phyloP scores from a whole-genome alignment of 1,139 yeast genomes.

The Hemisphaericaspora xylofermentans region DNA sequence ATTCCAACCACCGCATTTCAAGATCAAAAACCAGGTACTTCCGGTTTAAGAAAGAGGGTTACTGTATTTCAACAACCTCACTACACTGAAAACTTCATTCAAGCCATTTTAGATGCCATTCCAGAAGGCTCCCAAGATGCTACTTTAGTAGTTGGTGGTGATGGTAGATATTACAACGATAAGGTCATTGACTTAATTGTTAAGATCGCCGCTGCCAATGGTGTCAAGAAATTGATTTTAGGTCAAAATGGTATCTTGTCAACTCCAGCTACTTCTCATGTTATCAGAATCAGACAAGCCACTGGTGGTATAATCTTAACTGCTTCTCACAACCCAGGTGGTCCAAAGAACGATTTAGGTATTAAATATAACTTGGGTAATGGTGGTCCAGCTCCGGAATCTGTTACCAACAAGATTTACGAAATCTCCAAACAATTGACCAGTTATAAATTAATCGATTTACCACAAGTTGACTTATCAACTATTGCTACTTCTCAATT shows the following conservation, averaged over 20 bases:
- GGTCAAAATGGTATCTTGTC: constrained; percentile 88
- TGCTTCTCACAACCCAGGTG: constrained; percentile 99
- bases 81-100: constrained; percentile 93
- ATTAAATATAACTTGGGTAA: constrained; percentile 92
- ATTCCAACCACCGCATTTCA: constrained; percentile 69
- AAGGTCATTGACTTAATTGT: constrained; percentile 79
- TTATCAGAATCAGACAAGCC: constrained; percentile 73
- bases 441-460: constrained; percentile 55
- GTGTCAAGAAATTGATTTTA: constrained; percentile 77
- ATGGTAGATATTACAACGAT: constrained; percentile 90
- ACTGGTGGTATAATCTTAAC: constrained; percentile 97
- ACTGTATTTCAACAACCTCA: constrained; percentile 75
- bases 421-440: constrained; percentile 62
- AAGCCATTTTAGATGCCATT: constrained; percentile 78
- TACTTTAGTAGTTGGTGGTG: constrained; percentile 91
- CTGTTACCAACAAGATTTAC: constrained; percentile 84
- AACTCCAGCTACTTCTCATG: constrained; percentile 94
- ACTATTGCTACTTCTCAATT: constrained; percentile 55
- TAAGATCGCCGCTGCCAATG: constrained; percentile 86
- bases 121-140: constrained; percentile 84
- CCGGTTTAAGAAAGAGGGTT: constrained; percentile 92
- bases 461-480: constrained; percentile 62
- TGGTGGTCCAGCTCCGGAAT: constrained; percentile 99
- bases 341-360: constrained; percentile 89
- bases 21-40: constrained; percentile 98